phyloP scores from a whole-genome alignment of 495 filamentous ascomycete species.

The Terfezia boudieri region DNA sequence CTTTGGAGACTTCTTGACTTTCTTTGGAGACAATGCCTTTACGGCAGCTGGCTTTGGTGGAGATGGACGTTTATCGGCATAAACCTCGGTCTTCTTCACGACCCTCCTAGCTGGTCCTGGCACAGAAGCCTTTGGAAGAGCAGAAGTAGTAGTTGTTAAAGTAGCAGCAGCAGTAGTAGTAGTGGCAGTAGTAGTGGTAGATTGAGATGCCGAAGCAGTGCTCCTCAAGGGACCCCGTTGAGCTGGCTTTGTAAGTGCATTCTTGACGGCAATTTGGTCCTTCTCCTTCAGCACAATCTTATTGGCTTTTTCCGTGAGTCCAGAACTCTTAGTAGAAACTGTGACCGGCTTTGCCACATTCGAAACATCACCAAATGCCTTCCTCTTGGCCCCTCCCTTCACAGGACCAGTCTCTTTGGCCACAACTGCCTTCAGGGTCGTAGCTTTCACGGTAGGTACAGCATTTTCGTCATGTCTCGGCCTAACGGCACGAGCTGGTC shows the following conservation, averaged over 20 bases:
- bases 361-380: constrained; percentile 61
- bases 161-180: not conserved
- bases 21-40: constrained; percentile 34
- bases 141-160: not conserved
- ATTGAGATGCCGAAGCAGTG: constrained; percentile 3
- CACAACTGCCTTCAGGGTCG: not conserved
- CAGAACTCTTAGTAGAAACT: constrained; percentile 13
- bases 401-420: constrained; percentile 7
- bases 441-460: constrained; percentile 21
- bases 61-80: constrained; percentile 32
- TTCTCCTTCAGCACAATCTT: constrained; percentile 17
- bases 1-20: not conserved
- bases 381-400: constrained; percentile 49
- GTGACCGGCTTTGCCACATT: constrained; percentile 36
- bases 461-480: constrained; percentile 57
- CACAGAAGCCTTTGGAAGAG: not conserved
- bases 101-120: constrained; percentile 23
- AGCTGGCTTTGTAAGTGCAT: constrained; percentile 16
- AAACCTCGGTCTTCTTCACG: constrained; percentile 40
- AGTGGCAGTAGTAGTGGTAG: not conserved
- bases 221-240: constrained; percentile 11
- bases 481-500: constrained; percentile 37
- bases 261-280: constrained; percentile 4
- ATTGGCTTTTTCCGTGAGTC: constrained; percentile 24
- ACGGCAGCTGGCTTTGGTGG: constrained; percentile 4